A percentile compares a stretch with the other conserved stretches of the same genome.
Evolutionary conservation across 345 rosid genomes (phyloP).

Genomic region (Salix exigua): DNA sequence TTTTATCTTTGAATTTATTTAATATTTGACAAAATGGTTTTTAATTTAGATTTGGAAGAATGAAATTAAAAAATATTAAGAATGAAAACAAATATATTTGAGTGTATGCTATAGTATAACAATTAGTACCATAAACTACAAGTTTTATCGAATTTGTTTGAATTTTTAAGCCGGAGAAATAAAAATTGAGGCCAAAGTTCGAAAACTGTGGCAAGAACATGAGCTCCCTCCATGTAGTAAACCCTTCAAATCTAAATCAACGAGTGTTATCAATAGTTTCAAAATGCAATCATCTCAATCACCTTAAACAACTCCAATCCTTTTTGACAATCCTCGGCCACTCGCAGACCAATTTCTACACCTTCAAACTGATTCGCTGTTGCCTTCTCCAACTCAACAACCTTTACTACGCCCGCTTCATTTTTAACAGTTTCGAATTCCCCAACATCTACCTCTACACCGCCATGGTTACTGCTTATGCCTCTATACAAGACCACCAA

Average conservation of each 20-base stretch:
- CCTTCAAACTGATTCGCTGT: conserved; percentile 75
- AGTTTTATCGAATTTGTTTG: no score
- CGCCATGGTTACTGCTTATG: conserved; percentile 71
- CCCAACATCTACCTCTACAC: conserved; percentile 68
- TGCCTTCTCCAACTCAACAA: conserved; percentile 53
- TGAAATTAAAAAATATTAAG: no score
- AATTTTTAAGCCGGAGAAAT: no score
- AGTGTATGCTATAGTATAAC: no score
- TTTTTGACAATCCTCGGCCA: conserved; percentile 53
- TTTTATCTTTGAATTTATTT: no score
- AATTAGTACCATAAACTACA: no score
- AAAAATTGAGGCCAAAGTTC: no score
- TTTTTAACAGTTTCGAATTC: conserved; percentile 46
- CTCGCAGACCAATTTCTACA: conserved; percentile 52
- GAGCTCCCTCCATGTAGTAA: background rate
- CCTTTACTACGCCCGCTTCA: conserved; percentile 54
- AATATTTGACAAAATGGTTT: no score
- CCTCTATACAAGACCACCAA: conserved; percentile 38
- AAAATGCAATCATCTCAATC: conserved; percentile 48
- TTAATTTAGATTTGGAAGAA: no score
- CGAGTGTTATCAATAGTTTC: conserved; percentile 35
- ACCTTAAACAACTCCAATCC: conserved; percentile 74
- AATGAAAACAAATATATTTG: no score
- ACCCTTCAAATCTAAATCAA: conserved; percentile 27
- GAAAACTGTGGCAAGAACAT: background rate